Base-by-base conservation (phyloP, 2,329 filamentous ascomycete species). In the Aspergillus intermedius region DNA sequence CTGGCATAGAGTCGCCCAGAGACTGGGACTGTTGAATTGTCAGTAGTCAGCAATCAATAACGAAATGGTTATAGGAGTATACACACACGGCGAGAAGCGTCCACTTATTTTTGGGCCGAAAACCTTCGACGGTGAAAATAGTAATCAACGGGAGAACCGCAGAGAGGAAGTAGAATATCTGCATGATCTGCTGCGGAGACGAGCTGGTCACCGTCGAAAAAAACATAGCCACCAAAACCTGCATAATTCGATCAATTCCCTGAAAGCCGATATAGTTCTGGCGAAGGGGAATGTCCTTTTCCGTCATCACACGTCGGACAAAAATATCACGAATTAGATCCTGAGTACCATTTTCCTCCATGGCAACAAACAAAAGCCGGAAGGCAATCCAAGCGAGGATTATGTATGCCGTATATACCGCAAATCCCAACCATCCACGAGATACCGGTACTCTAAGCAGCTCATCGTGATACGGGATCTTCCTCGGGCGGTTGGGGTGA, bases 1-100 rank as follows among this genome's bases (percentile, higher is more conserved):
- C 35, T 56, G 54, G 30, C 49, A 56, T 9, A 54, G n/a, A 40
- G 53, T 44, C 6, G 46, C 54, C 54, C 54, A 56, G 6, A 54
- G 35, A 25, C 37, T 45, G 5, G 54, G 52, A 30, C 43, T 51
- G 10, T 39, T 39, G 7, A 39, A 12, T 39, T 39, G n/a, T 39
- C 15, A 39, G 35, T 8, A 19, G 3, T 9, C 2, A 15, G 10
- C 9, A 28, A 10, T 28, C 25, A 28, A 12, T 28, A 28, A 28
- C 3, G 9, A 28, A 2, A 12, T 9, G 25, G 10, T 12, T 12
- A 4, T 28, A 28, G 25, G 25, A 5, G 8, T 10, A 28, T 7
- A 39, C 35, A 19, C 19, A 39, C 35, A 15, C 4, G 4, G 50
- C 43, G n/a, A 56, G 44, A 7, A 51, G 39, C 2, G 52, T 50